phyloP scores from a whole-genome alignment of 495 filamentous ascomycete species.

The Neurospora intermedia region DNA sequence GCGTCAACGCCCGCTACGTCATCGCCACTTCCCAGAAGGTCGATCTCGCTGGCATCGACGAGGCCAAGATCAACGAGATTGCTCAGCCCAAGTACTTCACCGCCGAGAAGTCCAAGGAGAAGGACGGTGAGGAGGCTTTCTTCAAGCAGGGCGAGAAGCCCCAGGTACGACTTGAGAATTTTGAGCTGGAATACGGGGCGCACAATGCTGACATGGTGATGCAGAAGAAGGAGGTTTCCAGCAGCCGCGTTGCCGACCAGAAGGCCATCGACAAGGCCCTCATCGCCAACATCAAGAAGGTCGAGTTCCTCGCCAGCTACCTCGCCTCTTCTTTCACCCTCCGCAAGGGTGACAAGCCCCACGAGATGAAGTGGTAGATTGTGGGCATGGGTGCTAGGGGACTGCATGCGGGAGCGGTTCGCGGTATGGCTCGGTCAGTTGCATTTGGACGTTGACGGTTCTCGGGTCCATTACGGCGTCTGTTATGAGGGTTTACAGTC shows the following conservation, averaged over 20 bases:
- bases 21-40: conserved; percentile 92
- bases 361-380: conserved; percentile 86
- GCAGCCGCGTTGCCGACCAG: conserved; percentile 87
- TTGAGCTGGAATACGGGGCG: not conserved
- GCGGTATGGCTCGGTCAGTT: conserved; percentile 43
- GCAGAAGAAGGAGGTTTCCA: conserved; percentile 92
- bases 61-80: conserved; percentile 75
- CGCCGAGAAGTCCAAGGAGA: conserved; percentile 81
- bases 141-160: conserved; percentile 97
- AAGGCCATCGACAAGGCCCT: conserved; percentile 94
- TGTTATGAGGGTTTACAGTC: conserved; percentile 48
- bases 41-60: conserved; percentile 73
- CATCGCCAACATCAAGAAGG: conserved; percentile 89
- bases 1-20: conserved; percentile 97
- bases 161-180: conserved; percentile 54
- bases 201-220: conserved; percentile 20
- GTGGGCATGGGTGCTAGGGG: conserved; percentile 17
- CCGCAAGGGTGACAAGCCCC: conserved; percentile 95
- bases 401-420: conserved; percentile 31
- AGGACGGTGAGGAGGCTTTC: conserved; percentile 92
- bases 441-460: conserved; percentile 47
- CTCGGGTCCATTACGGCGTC: conserved; percentile 47
- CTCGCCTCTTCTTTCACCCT: conserved; percentile 89
- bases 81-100: conserved; percentile 82
- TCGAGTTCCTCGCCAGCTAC: conserved; percentile 77